Conservation (phyloP, 2,329 filamentous ascomycete genomes). For the Lachnellula suecica region DNA sequence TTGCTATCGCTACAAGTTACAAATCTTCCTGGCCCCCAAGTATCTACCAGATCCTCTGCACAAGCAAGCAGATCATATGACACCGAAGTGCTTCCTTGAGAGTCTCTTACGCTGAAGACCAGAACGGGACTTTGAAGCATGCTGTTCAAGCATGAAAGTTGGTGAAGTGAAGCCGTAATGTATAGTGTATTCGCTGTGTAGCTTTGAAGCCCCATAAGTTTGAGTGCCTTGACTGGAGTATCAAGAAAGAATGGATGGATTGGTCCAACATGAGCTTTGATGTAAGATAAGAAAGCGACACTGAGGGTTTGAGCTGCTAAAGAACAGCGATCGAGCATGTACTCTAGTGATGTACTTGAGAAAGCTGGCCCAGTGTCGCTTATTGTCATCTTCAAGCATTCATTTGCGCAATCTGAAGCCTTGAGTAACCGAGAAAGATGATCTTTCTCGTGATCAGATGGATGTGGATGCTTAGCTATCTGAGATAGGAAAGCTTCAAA, state of each 20-base stretch:
- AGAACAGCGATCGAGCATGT: background rate
- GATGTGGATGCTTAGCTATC: background rate
- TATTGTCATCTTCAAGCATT: background rate
- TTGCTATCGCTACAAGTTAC: background rate
- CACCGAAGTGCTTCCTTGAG: background rate
- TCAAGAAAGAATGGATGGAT: conserved; percentile 14
- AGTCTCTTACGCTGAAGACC: conserved; percentile 1
- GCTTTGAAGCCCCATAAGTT: conserved; percentile 4
- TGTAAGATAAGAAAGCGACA: conserved; percentile 7
- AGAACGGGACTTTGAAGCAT: conserved; percentile 12
- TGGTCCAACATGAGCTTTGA: conserved; percentile 11
- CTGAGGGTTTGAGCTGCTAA: conserved; percentile 9
- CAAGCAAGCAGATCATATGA: conserved; percentile 10
- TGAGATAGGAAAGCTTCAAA: too few species aligned
- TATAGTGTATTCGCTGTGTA: background rate
- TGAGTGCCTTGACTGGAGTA: background rate
- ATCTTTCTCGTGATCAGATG: background rate
- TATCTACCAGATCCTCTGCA: conserved; percentile 16
- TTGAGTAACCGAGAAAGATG: background rate
- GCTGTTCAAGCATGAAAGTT: conserved; percentile 14
- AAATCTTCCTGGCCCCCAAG: conserved; percentile 17
- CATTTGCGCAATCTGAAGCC: background rate
- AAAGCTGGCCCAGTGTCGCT: too few species aligned
- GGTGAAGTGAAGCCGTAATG: background rate
- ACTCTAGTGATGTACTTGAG: background rate